A percentile compares a stretch with the other conserved stretches of the same genome.
Evolutionary conservation across 495 filamentous ascomycete genomes (phyloP).

Genomic region (Patellaria atrata): DNA sequence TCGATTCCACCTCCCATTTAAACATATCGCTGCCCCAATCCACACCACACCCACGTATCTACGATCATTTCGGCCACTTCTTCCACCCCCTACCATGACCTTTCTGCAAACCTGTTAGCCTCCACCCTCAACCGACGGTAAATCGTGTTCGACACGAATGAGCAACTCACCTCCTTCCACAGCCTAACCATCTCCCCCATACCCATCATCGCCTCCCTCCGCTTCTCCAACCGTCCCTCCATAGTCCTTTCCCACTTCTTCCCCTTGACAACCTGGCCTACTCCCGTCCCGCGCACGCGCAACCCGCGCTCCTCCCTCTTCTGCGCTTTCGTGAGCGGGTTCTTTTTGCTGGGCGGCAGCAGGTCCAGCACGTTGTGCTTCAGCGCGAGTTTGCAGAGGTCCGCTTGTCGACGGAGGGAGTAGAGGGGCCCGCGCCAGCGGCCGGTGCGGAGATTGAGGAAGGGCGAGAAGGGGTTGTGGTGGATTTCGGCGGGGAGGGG

Average conservation of each 20-base stretch:
- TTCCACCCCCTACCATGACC: slow-evolving; percentile 83
- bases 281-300: slow-evolving; percentile 75
- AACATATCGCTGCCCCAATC: background rate
- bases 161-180: slow-evolving; percentile 73
- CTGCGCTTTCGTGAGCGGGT: slow-evolving; percentile 49
- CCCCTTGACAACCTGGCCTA: slow-evolving; percentile 88
- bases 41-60: background rate
- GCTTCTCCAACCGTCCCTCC: slow-evolving; percentile 68
- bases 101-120: slow-evolving; percentile 37
- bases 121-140: background rate
- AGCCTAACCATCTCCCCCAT: slow-evolving; percentile 82
- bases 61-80: slow-evolving; percentile 64
- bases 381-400: slow-evolving; percentile 73
- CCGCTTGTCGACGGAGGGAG: slow-evolving; percentile 77
- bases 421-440: slow-evolving; percentile 68
- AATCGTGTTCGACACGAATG: background rate
- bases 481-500: slow-evolving; percentile 23
- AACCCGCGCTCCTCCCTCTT: slow-evolving; percentile 58
- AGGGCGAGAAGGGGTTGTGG: slow-evolving; percentile 61
- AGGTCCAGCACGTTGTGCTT: slow-evolving; percentile 72
- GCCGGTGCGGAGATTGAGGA: slow-evolving; percentile 54
- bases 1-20: slow-evolving; percentile 3
- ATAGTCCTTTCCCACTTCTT: slow-evolving; percentile 82
- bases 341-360: slow-evolving; percentile 64
- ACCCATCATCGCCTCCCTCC: slow-evolving; percentile 78